A percentile compares a stretch with the other conserved stretches of the same genome.
Conservation (phyloP, 768 basidiomycete species). For the Rhizopogon sp. region DNA sequence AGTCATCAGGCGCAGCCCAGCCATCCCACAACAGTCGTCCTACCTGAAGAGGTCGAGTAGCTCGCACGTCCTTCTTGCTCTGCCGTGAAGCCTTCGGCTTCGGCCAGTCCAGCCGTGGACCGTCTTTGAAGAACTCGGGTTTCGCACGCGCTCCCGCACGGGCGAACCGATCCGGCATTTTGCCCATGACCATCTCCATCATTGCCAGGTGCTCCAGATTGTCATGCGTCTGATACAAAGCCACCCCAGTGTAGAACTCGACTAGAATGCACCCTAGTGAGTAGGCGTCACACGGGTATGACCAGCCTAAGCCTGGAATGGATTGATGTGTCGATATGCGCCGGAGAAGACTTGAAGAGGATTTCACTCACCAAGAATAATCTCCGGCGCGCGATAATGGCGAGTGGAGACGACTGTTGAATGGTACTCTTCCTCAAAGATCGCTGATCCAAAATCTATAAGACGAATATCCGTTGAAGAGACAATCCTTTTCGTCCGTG, state of each 20-base stretch:
- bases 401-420: slow-evolving; percentile 97
- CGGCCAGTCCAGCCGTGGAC: slow-evolving; percentile 85
- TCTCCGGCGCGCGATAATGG: slow-evolving; percentile 98
- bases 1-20: neutral
- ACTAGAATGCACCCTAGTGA: slow-evolving; percentile 98
- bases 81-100: slow-evolving; percentile 83
- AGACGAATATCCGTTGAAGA: slow-evolving; percentile 88
- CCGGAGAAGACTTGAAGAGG: neutral
- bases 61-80: slow-evolving; percentile 90
- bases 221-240: slow-evolving; percentile 99
- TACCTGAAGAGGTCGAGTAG: slow-evolving; percentile 75
- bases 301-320: slow-evolving; percentile 87
- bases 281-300: slow-evolving; percentile 97
- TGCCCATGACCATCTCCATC: slow-evolving; percentile 99
- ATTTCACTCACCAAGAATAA: slow-evolving; percentile 80
- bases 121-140: slow-evolving; percentile 91
- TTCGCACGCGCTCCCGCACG: slow-evolving; percentile 73
- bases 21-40: slow-evolving; percentile 19
- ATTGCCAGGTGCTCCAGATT: slow-evolving; percentile 98
- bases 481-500: slow-evolving; percentile 73
- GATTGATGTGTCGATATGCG: slow-evolving; percentile 10
- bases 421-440: slow-evolving; percentile 97
- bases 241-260: slow-evolving; percentile 96
- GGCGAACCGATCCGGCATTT: slow-evolving; percentile 87
- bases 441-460: slow-evolving; percentile 98